phyloP scores from a whole-genome alignment of 2,329 filamentous ascomycete species.

The Pseudodiploospora longispora region DNA sequence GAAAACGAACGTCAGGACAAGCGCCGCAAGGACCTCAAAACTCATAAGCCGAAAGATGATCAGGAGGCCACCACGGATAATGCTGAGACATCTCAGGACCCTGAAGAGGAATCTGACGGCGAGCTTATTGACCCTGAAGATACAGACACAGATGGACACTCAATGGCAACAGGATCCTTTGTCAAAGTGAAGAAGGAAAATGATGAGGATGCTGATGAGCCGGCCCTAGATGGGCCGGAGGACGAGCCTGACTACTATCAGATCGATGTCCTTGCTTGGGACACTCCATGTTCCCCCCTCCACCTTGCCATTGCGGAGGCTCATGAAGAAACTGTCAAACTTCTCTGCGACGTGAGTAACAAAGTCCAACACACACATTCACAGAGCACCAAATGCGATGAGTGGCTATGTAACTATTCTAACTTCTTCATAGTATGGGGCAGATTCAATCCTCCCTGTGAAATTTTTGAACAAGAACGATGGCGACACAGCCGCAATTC shows the following conservation, averaged over 20 bases:
- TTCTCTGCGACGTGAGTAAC: conserved; percentile 51
- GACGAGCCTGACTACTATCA: conserved; percentile 74
- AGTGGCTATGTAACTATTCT: conserved; percentile 2
- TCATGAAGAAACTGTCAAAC: conserved; percentile 58
- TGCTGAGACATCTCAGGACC: conserved; percentile 17
- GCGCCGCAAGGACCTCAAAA: conserved; percentile 30
- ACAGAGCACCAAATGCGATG: neutral
- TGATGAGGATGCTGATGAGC: conserved; percentile 27
- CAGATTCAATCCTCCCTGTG: conserved; percentile 67
- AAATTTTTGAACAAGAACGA: conserved; percentile 50
- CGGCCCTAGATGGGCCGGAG: conserved; percentile 44
- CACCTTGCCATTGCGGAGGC: conserved; percentile 73
- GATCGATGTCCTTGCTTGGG: conserved; percentile 73
- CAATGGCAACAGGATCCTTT: conserved; percentile 62
- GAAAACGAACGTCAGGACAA: conserved; percentile 51
- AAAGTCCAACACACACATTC: neutral
- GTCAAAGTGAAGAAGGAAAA: conserved; percentile 53
- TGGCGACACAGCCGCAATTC: conserved; percentile 49
- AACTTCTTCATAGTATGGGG: conserved; percentile 54
- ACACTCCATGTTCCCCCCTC: conserved; percentile 62
- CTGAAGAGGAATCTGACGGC: conserved; percentile 35
- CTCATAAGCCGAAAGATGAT: conserved; percentile 9
- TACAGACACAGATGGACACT: conserved; percentile 42
- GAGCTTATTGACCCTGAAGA: conserved; percentile 38
- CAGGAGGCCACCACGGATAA: conserved; percentile 8